Evolutionary conservation across 1,284 basidiomycete genomes (phyloP).

Genomic region (Irpex rosettiformis): DNA sequence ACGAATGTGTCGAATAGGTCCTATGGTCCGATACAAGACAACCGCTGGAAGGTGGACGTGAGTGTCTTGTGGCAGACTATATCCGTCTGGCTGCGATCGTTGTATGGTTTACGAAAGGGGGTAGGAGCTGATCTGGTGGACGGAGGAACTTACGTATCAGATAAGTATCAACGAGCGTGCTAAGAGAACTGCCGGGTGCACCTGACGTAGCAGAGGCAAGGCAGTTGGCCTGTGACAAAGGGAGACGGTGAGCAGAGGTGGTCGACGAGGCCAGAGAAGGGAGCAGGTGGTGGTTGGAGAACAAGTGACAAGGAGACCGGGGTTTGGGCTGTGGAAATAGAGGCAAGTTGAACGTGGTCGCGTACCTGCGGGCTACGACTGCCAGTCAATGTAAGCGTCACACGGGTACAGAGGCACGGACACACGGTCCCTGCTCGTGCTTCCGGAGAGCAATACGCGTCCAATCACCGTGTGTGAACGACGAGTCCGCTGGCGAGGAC

Average conservation of each 20-base stretch:
- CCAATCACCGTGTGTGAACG: not conserved
- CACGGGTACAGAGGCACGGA: not conserved
- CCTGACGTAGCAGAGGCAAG: not conserved
- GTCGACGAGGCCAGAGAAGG: too few relatives aligned
- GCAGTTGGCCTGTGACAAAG: not conserved
- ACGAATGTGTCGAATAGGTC: not conserved
- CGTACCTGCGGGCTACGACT: not conserved
- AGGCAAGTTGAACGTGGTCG: not conserved
- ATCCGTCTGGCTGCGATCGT: too few relatives aligned
- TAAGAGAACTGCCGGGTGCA: not conserved
- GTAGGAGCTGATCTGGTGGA: not conserved
- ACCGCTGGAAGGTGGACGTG: not conserved
- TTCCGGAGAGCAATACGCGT: not conserved
- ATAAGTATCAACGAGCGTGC: not conserved
- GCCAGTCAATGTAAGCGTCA: not conserved
- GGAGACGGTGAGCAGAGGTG: not conserved
- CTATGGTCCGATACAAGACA: not conserved
- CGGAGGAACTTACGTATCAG: not conserved
- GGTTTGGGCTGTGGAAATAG: not conserved
- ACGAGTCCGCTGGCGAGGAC: not conserved
- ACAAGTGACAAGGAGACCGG: not conserved
- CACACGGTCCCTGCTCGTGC: not conserved
- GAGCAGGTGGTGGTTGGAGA: not conserved
- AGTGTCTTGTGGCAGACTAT: not conserved
- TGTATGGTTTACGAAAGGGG: not conserved